A percentile compares a stretch with the other conserved stretches of the same genome.
Conservation (phyloP, 2,329 filamentous ascomycete species). For the Neonectria neomacrospora region DNA sequence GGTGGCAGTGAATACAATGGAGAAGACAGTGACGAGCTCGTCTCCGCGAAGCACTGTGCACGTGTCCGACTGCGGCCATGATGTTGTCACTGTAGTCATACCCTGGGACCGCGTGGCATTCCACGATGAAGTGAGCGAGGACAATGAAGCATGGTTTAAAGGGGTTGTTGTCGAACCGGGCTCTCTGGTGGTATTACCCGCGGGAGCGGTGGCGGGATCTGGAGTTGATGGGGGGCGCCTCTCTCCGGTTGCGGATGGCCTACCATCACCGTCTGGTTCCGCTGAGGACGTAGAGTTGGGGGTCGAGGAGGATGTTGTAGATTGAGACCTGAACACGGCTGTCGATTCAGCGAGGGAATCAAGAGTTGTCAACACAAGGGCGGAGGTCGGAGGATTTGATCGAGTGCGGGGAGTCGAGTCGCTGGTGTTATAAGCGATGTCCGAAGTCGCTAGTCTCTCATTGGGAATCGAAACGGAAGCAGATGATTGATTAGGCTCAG, state of each 20-base stretch:
- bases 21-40: conserved; percentile 53
- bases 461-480: not conserved
- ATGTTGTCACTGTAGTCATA: conserved; percentile 27
- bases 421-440: not conserved
- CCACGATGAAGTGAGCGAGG: conserved; percentile 25
- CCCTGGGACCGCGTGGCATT: conserved; percentile 32
- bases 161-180: conserved; percentile 1
- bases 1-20: conserved; percentile 61
- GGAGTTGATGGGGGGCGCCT: not conserved
- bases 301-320: not conserved
- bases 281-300: not conserved
- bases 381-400: not conserved
- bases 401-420: not conserved
- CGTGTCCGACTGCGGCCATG: conserved; percentile 33
- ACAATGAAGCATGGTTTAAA: not conserved
- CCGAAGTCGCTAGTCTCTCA: not conserved
- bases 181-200: not conserved
- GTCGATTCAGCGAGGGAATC: not conserved
- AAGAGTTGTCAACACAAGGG: not conserved
- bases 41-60: conserved; percentile 49
- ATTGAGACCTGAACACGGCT: not conserved
- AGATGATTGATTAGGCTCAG: not conserved
- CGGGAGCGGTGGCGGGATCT: not conserved
- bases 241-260: not conserved
- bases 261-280: not conserved